Conservation (phyloP, 306 rosid species). For the Quercus alba region DNA sequence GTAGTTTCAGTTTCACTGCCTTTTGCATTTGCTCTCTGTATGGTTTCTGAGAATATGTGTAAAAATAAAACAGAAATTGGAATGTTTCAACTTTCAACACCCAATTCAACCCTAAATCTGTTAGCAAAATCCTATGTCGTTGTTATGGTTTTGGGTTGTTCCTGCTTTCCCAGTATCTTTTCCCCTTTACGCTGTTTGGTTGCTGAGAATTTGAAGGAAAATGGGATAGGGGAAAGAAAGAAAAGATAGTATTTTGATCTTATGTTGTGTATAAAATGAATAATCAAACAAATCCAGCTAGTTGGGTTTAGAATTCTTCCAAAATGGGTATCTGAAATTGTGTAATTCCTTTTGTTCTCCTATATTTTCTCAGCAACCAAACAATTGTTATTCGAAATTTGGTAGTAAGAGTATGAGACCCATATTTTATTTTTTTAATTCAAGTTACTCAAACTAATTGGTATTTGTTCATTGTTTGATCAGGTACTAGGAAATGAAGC, state of each 20-base stretch:
- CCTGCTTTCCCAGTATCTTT: not conserved
- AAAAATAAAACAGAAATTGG: not conserved
- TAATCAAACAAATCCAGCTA: not conserved
- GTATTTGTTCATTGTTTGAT: not conserved
- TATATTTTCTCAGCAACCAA: not conserved
- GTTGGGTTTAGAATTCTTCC: not conserved
- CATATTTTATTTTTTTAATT: not conserved
- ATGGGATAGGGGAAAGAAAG: not conserved
- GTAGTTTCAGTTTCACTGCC: not conserved
- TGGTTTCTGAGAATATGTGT: not conserved
- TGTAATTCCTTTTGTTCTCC: not conserved
- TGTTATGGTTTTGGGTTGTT: not conserved
- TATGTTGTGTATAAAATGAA: not conserved
- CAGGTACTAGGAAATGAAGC: constrained; percentile 50
- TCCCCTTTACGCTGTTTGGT: not conserved
- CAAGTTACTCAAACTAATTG: not conserved
- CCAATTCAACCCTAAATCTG: not conserved
- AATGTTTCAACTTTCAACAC: not conserved
- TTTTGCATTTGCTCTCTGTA: not conserved
- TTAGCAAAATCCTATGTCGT: not conserved
- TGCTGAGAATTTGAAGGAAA: not conserved
- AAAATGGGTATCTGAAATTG: not conserved
- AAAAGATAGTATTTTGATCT: not conserved
- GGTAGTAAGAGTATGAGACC: not conserved
- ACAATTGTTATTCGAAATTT: not conserved